A percentile compares a stretch with the other conserved stretches of the same genome.
phyloP scores from a whole-genome alignment of 176 grass and related monocot genomes.

The Cocos nucifera region DNA sequence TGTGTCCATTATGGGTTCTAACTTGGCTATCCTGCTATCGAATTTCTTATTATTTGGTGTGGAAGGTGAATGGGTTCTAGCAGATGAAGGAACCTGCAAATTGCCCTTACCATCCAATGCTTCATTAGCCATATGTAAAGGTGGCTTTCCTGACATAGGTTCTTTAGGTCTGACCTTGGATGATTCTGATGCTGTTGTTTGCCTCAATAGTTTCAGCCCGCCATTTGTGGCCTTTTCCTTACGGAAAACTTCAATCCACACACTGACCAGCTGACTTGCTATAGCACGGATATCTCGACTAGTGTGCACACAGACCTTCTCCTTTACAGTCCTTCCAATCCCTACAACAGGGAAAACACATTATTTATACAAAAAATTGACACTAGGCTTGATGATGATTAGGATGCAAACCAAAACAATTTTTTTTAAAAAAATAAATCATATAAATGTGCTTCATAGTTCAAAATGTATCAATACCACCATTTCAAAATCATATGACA shows the following conservation, averaged over 20 bases:
- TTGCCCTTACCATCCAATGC: slow-evolving; percentile 26
- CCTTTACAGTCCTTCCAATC: slow-evolving; percentile 86
- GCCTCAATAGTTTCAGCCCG: slow-evolving; percentile 52
- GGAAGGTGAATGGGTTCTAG: slow-evolving; percentile 38
- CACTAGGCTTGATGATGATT: too few species aligned
- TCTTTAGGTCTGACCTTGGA: slow-evolving; percentile 47
- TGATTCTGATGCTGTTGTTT: slow-evolving; percentile 38
- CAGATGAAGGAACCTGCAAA: slow-evolving; percentile 32
- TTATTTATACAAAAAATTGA: too few species aligned
- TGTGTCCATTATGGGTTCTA: slow-evolving; percentile 30
- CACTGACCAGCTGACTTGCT: slow-evolving; percentile 78
- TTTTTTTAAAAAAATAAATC: too few species aligned
- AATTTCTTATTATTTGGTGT: slow-evolving; percentile 47
- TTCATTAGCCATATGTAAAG: slow-evolving; percentile 28
- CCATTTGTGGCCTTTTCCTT: slow-evolving; percentile 88
- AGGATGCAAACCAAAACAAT: too few species aligned
- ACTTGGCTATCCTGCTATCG: slow-evolving; percentile 49
- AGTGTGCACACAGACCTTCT: slow-evolving; percentile 97
- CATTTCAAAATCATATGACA: too few species aligned
- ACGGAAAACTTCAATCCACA: slow-evolving; percentile 97
- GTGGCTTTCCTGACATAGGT: slow-evolving; percentile 36
- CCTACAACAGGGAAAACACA: slow-evolving; percentile 24
- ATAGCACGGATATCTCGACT: slow-evolving; percentile 97
- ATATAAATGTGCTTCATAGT: too few species aligned
- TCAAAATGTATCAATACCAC: too few species aligned